These are phyloP conservation scores for Salvia sclarea DNA, from an alignment of 305 asterid species.

Conservation along the genomic window DNA sequence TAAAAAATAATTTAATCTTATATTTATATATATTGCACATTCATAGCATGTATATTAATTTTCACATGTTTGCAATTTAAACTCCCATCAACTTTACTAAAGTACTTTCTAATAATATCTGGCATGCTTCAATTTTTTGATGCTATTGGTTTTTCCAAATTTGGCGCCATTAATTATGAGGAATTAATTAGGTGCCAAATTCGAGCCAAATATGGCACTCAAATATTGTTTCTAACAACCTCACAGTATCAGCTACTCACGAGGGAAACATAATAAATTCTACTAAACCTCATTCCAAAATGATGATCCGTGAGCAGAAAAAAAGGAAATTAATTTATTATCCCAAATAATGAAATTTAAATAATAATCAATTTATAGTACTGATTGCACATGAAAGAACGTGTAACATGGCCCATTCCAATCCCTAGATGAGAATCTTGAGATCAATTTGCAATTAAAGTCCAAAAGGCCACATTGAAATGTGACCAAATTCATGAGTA, in stretches of 20 bases:
- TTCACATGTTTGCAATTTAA: not conserved
- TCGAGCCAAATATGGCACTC: not conserved
- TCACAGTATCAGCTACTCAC: not conserved
- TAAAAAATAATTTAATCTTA: too few species aligned
- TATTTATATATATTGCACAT: too few species aligned
- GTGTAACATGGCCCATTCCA: slow-evolving; percentile 38
- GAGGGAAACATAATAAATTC: slow-evolving; percentile 8
- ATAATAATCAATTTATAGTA: slow-evolving; percentile 18
- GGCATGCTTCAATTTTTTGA: not conserved
- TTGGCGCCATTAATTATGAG: slow-evolving; percentile 16
- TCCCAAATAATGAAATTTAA: slow-evolving; percentile 4
- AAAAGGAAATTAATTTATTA: not conserved
- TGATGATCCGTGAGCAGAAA: not conserved
- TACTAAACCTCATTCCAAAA: not conserved
- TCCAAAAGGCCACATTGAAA: slow-evolving; percentile 49
- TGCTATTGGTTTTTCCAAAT: not conserved
- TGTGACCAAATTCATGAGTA: slow-evolving; percentile 35
- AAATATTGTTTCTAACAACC: slow-evolving; percentile 25
- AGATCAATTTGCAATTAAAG: slow-evolving; percentile 37
- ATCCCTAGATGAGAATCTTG: slow-evolving; percentile 13
- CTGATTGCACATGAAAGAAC: slow-evolving; percentile 41
- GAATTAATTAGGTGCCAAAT: slow-evolving; percentile 6
- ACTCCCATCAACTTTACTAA: not conserved
- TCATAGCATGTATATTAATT: too few species aligned
- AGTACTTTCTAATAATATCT: not conserved